Conservation (phyloP, 176 grass and related monocot genomes). For the Carex kokanica region DNA sequence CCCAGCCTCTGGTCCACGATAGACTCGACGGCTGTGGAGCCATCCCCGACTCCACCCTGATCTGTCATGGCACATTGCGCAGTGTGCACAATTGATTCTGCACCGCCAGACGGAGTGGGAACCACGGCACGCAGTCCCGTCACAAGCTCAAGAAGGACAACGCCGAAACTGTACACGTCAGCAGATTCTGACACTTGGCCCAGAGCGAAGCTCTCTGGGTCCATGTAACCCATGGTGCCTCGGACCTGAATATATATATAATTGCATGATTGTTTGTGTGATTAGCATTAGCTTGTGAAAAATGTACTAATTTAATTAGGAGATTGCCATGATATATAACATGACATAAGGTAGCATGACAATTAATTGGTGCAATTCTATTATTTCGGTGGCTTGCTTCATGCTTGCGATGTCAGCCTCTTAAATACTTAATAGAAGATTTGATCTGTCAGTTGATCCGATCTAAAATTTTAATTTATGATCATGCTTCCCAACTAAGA, state of each 20-base stretch:
- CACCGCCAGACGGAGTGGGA: conserved; percentile 50
- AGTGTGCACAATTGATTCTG: conserved; percentile 52
- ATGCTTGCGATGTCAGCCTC: too few relatives aligned
- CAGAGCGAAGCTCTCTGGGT: conserved; percentile 58
- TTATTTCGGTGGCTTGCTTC: too few relatives aligned
- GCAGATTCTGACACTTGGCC: conserved; percentile 50
- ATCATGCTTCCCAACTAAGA: background rate
- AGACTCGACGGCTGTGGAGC: background rate
- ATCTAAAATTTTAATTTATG: background rate
- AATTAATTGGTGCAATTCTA: background rate
- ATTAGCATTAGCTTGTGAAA: background rate
- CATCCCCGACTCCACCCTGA: too few relatives aligned
- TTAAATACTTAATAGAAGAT: background rate
- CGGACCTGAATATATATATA: conserved; percentile 24
- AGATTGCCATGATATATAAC: background rate
- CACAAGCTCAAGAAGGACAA: conserved; percentile 44
- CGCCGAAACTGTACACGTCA: conserved; percentile 52
- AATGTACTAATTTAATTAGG: background rate
- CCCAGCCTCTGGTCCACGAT: conserved; percentile 56
- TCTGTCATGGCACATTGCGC: conserved; percentile 29
- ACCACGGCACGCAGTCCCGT: conserved; percentile 59
- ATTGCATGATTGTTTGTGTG: background rate
- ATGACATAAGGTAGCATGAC: too few relatives aligned
- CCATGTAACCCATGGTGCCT: conserved; percentile 62
- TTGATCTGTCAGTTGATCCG: background rate